A percentile compares a stretch with the other conserved stretches of the same genome.
phyloP scores from a whole-genome alignment of 768 basidiomycete genomes.

The Dendrothele bispora region DNA sequence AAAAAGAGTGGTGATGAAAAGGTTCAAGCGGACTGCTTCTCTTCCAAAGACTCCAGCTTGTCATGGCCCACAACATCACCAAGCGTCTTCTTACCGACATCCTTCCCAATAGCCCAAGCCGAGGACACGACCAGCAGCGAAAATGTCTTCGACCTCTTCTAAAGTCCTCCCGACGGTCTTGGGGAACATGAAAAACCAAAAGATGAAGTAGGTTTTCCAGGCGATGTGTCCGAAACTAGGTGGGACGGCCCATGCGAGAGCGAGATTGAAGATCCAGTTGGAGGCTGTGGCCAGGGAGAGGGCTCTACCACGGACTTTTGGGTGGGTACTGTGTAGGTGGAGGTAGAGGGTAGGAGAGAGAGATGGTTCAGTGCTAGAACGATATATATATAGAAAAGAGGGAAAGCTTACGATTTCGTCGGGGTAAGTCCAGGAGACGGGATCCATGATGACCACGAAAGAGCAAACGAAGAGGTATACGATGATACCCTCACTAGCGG shows the following conservation, averaged over 20 bases:
- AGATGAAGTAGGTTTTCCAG: constrained; percentile 79
- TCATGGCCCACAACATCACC: constrained; percentile 48
- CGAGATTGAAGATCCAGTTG: constrained; percentile 73
- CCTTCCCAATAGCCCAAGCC: constrained; percentile 67
- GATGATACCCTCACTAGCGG: constrained; percentile 67
- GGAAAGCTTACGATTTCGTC: constrained; percentile 50
- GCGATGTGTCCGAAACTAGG: constrained; percentile 65
- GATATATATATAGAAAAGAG: background rate
- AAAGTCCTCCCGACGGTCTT: constrained; percentile 73
- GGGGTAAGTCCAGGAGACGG: constrained; percentile 70
- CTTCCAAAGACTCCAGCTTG: too few species aligned
- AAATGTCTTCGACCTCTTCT: constrained; percentile 80
- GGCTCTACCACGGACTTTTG: constrained; percentile 64
- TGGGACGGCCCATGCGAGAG: constrained; percentile 73
- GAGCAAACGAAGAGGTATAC: constrained; percentile 77
- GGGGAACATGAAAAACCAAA: constrained; percentile 78
- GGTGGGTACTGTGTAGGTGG: constrained; percentile 59
- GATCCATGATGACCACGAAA: constrained; percentile 76
- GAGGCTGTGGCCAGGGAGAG: constrained; percentile 49
- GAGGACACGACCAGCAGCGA: constrained; percentile 68
- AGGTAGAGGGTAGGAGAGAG: background rate
- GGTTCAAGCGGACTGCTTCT: too few species aligned
- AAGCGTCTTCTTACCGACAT: constrained; percentile 63
- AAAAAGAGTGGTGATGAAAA: too few species aligned
- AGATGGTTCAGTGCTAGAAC: background rate